phyloP scores from a whole-genome alignment of 306 rosid genomes.

The cucumber (Cucumis sativus) region DNA sequence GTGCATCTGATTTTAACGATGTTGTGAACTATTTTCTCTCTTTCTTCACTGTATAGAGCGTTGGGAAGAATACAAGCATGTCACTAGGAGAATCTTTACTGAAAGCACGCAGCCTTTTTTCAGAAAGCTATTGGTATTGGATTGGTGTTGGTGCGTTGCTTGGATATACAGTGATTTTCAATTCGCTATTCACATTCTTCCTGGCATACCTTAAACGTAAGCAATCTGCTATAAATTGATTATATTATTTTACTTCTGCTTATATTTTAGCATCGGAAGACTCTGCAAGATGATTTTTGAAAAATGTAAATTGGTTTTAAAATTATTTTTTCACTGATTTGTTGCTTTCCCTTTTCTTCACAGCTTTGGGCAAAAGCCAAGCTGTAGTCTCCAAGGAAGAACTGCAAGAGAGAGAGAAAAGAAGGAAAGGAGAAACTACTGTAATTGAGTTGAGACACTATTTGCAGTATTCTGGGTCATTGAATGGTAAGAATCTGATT shows the following conservation, averaged over 20 bases:
- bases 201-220: slow-evolving; percentile 91
- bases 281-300: slow-evolving; percentile 4
- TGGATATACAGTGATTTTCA: slow-evolving; percentile 86
- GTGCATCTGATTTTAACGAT: not conserved
- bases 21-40: slow-evolving; percentile 11
- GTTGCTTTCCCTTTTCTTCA: slow-evolving; percentile 2
- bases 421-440: slow-evolving; percentile 71
- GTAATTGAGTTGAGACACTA: slow-evolving; percentile 80
- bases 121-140: slow-evolving; percentile 96
- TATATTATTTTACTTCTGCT: slow-evolving; percentile 11
- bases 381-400: slow-evolving; percentile 87
- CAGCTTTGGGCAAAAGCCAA: slow-evolving; percentile 82
- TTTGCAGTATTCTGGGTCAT: slow-evolving; percentile 69
- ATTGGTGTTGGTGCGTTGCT: slow-evolving; percentile 92
- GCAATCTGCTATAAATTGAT: slow-evolving; percentile 18
- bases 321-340: not conserved
- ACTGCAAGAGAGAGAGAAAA: slow-evolving; percentile 67
- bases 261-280: slow-evolving; percentile 3
- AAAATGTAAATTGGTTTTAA: not conserved
- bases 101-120: slow-evolving; percentile 48
- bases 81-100: slow-evolving; percentile 65
- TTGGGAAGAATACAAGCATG: slow-evolving; percentile 34
- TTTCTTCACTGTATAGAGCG: slow-evolving; percentile 28
- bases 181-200: slow-evolving; percentile 66
- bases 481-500: slow-evolving; percentile 42